Evolutionary conservation across 352 stramenopile genomes (phyloP).

Genomic region (Bremia lactucae): DNA sequence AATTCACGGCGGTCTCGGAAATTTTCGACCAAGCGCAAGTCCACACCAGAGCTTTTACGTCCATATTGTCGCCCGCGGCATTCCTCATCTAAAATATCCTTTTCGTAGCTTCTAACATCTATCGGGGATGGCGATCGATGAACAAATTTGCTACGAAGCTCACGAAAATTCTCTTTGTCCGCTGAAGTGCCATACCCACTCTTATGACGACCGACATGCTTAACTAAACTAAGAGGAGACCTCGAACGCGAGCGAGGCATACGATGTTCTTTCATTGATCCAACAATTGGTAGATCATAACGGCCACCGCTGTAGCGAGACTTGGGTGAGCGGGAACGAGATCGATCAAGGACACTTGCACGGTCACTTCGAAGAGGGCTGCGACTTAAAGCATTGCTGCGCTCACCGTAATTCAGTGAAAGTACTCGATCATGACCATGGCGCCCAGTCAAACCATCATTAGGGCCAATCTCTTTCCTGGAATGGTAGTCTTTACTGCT

Average conservation of each 20-base stretch:
- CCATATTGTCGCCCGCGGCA: slow-evolving; percentile 23
- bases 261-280: slow-evolving; percentile 10
- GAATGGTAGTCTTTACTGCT: slow-evolving; percentile 15
- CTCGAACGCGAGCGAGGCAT: slow-evolving; percentile 19
- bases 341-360: slow-evolving; percentile 15
- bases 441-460: slow-evolving; percentile 9
- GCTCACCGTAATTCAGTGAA: slow-evolving; percentile 18
- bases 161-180: slow-evolving; percentile 23
- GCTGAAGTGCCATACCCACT: slow-evolving; percentile 13
- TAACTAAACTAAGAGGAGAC: slow-evolving; percentile 17
- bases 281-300: slow-evolving; percentile 3
- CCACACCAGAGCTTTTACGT: slow-evolving; percentile 17
- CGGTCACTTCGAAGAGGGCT: slow-evolving; percentile 18
- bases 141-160: slow-evolving; percentile 13
- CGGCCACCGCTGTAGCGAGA: slow-evolving; percentile 4
- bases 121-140: slow-evolving; percentile 11
- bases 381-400: slow-evolving; percentile 12
- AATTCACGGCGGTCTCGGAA: slow-evolving; percentile 9
- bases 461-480: slow-evolving; percentile 14
- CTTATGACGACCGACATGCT: slow-evolving; percentile 8
- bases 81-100: slow-evolving; percentile 12
- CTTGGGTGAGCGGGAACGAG: slow-evolving; percentile 23
- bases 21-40: slow-evolving; percentile 6
- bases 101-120: slow-evolving; percentile 14
- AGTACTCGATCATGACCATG: slow-evolving; percentile 13